Percentiles rank a stretch among this genome's conserved stretches.
Evolutionary conservation across 352 stramenopile genomes (phyloP).

Genomic region (Paralagenidium karlingii): DNA sequence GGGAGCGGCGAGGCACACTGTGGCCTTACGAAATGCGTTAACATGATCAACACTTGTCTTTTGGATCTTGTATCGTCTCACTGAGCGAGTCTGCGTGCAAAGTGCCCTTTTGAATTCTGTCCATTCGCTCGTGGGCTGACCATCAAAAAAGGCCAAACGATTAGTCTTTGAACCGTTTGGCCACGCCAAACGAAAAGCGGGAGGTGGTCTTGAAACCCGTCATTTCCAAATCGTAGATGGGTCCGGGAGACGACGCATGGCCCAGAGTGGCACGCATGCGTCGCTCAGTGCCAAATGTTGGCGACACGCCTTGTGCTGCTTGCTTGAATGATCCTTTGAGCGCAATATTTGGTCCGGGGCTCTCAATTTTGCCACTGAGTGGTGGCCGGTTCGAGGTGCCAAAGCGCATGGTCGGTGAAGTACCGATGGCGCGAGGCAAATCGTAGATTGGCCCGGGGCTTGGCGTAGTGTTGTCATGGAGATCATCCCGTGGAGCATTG

Average conservation of each 20-base stretch:
- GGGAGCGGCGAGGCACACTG: background rate
- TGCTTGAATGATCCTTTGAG: conserved; percentile 42
- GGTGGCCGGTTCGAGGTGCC: conserved; percentile 37
- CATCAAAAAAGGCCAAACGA: too few species aligned
- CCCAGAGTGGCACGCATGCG: conserved; percentile 19
- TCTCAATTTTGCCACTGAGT: conserved; percentile 34
- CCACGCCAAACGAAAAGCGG: conserved; percentile 43
- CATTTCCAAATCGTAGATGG: conserved; percentile 54
- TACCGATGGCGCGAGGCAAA: conserved; percentile 29
- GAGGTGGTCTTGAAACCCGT: conserved; percentile 50
- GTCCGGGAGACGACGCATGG: conserved; percentile 15
- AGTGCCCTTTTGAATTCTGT: too few species aligned
- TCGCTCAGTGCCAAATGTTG: conserved; percentile 61
- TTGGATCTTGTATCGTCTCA: background rate
- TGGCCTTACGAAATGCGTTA: background rate
- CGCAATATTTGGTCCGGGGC: conserved; percentile 47
- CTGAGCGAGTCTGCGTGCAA: too few species aligned
- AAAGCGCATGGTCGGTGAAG: conserved; percentile 34
- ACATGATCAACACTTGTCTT: background rate
- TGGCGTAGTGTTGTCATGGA: conserved; percentile 39
- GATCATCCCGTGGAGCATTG: conserved; percentile 30
- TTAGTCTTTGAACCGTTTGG: conserved; percentile 72
- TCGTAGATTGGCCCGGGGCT: conserved; percentile 72
- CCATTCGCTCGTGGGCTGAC: too few species aligned
- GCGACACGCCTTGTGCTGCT: conserved; percentile 24